Percentiles rank a stretch among this genome's conserved stretches.
Evolutionary conservation across 495 filamentous ascomycete genomes (phyloP).

Genomic region (Sporormia fimetaria): DNA sequence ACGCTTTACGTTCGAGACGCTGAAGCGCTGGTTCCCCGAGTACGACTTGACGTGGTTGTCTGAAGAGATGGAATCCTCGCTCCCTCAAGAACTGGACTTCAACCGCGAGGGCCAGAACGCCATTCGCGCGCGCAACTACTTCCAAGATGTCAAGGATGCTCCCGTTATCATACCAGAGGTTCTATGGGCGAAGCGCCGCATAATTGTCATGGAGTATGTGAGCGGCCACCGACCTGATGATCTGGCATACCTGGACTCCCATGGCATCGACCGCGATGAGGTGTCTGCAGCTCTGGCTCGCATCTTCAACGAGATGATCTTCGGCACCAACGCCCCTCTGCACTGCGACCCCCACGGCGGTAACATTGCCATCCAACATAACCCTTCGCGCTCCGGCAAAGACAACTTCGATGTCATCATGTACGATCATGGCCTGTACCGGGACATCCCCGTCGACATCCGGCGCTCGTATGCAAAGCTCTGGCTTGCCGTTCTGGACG

Average conservation of each 20-base stretch:
- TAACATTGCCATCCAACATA: constrained; percentile 85
- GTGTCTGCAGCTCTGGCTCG: constrained; percentile 83
- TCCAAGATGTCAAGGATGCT: constrained; percentile 51
- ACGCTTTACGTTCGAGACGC: constrained; percentile 71
- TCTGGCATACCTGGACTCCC: constrained; percentile 69
- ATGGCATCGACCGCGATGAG: constrained; percentile 87
- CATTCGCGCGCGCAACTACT: constrained; percentile 64
- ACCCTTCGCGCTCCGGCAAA: constrained; percentile 43
- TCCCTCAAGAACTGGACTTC: constrained; percentile 90
- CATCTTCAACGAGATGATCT: constrained; percentile 99
- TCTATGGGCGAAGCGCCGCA: constrained; percentile 76
- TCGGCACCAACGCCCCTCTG: constrained; percentile 74
- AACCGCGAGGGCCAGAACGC: constrained; percentile 77
- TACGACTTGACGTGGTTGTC: constrained; percentile 96
- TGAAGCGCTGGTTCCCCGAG: constrained; percentile 90
- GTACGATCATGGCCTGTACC: constrained; percentile 97
- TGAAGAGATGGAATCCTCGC: constrained; percentile 77
- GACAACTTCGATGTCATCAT: constrained; percentile 91
- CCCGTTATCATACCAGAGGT: constrained; percentile 86
- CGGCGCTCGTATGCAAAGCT: constrained; percentile 89
- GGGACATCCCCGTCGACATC: constrained; percentile 69
- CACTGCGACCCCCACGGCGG: constrained; percentile 98
- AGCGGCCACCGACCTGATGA: constrained; percentile 83
- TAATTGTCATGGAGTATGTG: constrained; percentile 92
- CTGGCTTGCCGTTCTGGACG: constrained; percentile 91